Conservation (phyloP, 495 filamentous ascomycete genomes). For the Aspergillus egyptiacus region DNA sequence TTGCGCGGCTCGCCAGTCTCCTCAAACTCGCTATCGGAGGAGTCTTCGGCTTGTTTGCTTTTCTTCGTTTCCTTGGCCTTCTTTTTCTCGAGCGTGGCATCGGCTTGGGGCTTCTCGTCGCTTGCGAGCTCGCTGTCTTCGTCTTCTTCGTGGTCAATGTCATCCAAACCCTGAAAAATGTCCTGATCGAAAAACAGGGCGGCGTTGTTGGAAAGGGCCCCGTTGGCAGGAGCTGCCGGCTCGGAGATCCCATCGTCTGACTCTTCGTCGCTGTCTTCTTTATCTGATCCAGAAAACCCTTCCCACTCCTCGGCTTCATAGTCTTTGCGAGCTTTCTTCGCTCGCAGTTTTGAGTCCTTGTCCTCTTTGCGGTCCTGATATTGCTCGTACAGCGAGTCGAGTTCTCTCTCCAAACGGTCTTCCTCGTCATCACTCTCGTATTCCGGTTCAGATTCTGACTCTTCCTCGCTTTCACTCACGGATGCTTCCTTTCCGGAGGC, state of each 20-base stretch:
- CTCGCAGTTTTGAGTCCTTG: conserved; percentile 74
- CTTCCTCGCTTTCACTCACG: conserved; percentile 49
- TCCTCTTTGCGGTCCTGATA: conserved; percentile 78
- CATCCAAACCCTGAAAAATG: conserved; percentile 78
- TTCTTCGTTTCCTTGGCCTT: conserved; percentile 51
- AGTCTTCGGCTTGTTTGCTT: conserved; percentile 44
- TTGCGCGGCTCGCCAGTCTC: conserved; percentile 59
- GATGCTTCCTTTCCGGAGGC: conserved; percentile 70
- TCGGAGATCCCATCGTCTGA: conserved; percentile 51
- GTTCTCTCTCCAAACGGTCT: conserved; percentile 72
- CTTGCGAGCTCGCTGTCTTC: conserved; percentile 10
- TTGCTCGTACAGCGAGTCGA: conserved; percentile 78
- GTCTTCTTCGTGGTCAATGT: conserved; percentile 30
- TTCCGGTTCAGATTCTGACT: conserved; percentile 53
- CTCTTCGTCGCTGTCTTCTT: conserved; percentile 47
- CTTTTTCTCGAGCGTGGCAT: conserved; percentile 20
- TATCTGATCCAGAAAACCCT: conserved; percentile 68
- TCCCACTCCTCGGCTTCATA: conserved; percentile 86
- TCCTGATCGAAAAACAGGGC: conserved; percentile 90
- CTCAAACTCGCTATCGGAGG: conserved; percentile 54
- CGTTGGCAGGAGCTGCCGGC: conserved; percentile 34
- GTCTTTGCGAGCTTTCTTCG: conserved; percentile 80
- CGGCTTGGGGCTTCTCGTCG: conserved; percentile 13
- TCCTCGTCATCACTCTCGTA: conserved; percentile 70
- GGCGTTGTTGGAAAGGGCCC: conserved; percentile 72